These are phyloP conservation scores for Podaxis rugospora DNA, from an alignment of 768 basidiomycete species.

Conservation along the genomic window DNA sequence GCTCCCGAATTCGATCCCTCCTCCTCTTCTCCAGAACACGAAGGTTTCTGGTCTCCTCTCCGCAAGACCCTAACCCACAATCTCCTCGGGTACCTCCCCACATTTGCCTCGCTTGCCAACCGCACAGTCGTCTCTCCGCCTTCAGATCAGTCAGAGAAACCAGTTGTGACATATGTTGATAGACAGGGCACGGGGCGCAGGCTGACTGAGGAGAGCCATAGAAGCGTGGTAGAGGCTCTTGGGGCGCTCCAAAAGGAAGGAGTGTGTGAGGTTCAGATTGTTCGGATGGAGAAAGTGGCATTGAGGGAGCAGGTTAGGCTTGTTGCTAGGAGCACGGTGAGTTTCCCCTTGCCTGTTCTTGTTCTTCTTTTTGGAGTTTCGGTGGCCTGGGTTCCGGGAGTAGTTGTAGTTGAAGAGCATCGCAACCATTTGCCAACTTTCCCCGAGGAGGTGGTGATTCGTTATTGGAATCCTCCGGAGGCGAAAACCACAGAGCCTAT, in stretches of 20 bases:
- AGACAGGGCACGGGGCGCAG: conserved; percentile 36
- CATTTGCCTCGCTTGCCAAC: conserved; percentile 11
- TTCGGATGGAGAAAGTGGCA: conserved; percentile 18
- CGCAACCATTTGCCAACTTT: neutral
- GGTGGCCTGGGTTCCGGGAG: neutral
- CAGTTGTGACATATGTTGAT: conserved; percentile 53
- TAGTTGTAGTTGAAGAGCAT: neutral
- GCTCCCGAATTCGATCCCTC: conserved; percentile 13
- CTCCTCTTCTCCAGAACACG: neutral
- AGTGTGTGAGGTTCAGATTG: conserved; percentile 18
- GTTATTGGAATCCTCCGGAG: too few relatives aligned
- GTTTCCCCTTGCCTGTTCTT: neutral
- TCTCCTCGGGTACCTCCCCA: conserved; percentile 28
- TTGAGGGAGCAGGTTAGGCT: conserved; percentile 19
- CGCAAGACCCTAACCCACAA: conserved; percentile 25
- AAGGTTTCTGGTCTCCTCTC: conserved; percentile 33
- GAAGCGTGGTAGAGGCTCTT: conserved; percentile 19
- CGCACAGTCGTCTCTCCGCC: conserved; percentile 13
- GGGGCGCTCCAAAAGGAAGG: conserved; percentile 17
- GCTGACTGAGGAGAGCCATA: conserved; percentile 18
- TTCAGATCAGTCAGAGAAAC: conserved; percentile 12
- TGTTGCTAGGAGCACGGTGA: conserved; percentile 20
- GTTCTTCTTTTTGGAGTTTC: neutral
- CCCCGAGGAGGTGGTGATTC: too few relatives aligned
- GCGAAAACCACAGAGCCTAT: neutral